These are phyloP conservation scores for Cucurbita maxima DNA, from an alignment of 306 rosid species.

Conservation along the genomic window DNA sequence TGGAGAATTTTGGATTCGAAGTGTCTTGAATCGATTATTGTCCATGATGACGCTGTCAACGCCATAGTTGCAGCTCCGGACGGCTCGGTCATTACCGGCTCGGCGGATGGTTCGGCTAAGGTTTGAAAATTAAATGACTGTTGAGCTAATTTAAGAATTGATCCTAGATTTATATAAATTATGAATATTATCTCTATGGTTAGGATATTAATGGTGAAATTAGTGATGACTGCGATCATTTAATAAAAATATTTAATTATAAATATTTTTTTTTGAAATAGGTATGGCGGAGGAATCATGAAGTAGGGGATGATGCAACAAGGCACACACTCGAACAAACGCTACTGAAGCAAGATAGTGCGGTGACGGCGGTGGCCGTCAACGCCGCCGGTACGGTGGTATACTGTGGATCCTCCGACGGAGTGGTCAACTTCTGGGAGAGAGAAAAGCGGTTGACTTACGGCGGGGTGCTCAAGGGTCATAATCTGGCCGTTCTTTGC, in stretches of 20 bases:
- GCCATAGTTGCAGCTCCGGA: constrained; percentile 40
- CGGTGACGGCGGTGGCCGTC: constrained; percentile 62
- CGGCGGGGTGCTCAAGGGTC: constrained; percentile 71
- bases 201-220: no score
- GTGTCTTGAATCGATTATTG: constrained; percentile 57
- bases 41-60: constrained; percentile 75
- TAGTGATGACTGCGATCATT: no score
- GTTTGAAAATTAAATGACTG: neutral
- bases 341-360: constrained; percentile 64
- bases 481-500: constrained; percentile 67
- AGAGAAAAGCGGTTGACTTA: constrained; percentile 30
- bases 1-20: constrained; percentile 63
- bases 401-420: constrained; percentile 79
- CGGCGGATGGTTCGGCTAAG: constrained; percentile 80
- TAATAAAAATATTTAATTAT: no score
- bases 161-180: no score
- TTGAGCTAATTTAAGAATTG: no score
- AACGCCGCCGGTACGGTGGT: constrained; percentile 27
- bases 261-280: neutral
- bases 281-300: constrained; percentile 43
- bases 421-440: constrained; percentile 70
- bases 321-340: constrained; percentile 39
- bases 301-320: constrained; percentile 14
- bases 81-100: constrained; percentile 44
- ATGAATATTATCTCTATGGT: no score